Evolutionary conservation across 1,284 basidiomycete species (phyloP).

Genomic region (Taiwanofungus camphoratus): DNA sequence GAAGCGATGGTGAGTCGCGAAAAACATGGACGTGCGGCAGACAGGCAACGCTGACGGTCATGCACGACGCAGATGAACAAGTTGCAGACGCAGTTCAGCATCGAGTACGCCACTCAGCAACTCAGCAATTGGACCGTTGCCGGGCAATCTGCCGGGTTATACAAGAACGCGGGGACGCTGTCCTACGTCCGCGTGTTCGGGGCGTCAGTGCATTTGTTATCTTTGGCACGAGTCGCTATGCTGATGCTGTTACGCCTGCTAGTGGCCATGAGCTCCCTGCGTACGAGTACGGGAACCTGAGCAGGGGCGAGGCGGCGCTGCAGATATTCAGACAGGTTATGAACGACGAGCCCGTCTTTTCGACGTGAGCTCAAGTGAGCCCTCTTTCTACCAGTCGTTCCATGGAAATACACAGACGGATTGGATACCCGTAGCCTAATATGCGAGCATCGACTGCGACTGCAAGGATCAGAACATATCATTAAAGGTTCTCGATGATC

Average conservation of each 20-base stretch:
- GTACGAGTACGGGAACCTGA: constrained; percentile 19
- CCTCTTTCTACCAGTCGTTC: too few species aligned
- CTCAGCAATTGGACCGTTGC: constrained; percentile 46
- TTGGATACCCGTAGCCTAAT: too few species aligned
- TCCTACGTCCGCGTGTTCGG: constrained; percentile 50
- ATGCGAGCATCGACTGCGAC: too few species aligned
- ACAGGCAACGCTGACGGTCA: not conserved
- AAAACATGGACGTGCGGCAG: constrained; percentile 6
- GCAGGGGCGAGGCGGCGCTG: constrained; percentile 20
- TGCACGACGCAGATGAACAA: constrained; percentile 15
- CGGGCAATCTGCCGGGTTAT: constrained; percentile 44
- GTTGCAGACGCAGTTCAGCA: constrained; percentile 12
- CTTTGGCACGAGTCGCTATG: not conserved
- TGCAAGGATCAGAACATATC: too few species aligned
- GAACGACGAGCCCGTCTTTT: constrained; percentile 18
- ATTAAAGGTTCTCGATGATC: too few species aligned
- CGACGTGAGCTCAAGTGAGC: constrained; percentile 13
- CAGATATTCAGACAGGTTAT: constrained; percentile 25
- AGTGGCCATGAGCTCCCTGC: constrained; percentile 24
- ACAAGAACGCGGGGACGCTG: constrained; percentile 57
- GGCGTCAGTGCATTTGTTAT: constrained; percentile 13
- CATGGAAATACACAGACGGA: too few species aligned
- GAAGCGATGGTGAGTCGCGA: constrained; percentile 55
- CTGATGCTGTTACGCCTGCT: not conserved
- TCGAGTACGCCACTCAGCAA: constrained; percentile 31